phyloP scores from a whole-genome alignment of 2,329 filamentous ascomycete species.

The Ceratocystis ficicola region DNA sequence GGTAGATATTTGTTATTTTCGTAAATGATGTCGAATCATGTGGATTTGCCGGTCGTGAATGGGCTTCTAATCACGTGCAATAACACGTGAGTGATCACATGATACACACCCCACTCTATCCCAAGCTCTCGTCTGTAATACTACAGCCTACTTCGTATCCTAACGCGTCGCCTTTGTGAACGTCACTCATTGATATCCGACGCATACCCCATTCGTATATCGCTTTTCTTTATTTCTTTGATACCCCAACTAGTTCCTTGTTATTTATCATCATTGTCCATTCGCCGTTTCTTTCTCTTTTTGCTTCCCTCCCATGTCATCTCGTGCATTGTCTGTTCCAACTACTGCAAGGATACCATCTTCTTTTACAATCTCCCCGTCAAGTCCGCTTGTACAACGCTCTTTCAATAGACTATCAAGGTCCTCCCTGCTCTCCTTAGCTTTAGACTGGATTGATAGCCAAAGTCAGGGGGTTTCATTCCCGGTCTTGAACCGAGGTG shows the following conservation, averaged over 20 bases:
- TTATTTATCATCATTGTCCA: not conserved
- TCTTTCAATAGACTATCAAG: constrained; percentile 59
- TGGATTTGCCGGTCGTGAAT: too few species aligned
- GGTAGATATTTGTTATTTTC: too few species aligned
- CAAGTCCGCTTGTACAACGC: constrained; percentile 53
- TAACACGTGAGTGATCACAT: not conserved
- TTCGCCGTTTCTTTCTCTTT: not conserved
- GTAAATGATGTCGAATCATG: too few species aligned
- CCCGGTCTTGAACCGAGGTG: constrained; percentile 35
- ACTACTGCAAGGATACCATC: constrained; percentile 62
- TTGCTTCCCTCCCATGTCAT: not conserved
- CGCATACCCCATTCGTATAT: not conserved
- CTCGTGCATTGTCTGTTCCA: constrained; percentile 46
- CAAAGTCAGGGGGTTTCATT: constrained; percentile 46
- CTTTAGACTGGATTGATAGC: constrained; percentile 64
- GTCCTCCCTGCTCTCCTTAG: constrained; percentile 57
- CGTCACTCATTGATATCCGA: constrained; percentile 3
- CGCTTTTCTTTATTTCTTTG: constrained; percentile 1
- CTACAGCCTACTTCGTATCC: not conserved
- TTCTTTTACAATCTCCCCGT: constrained; percentile 53
- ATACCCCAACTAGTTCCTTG: not conserved
- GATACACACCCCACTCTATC: not conserved
- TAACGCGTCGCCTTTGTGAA: not conserved
- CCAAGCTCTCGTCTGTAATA: not conserved
- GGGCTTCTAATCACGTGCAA: not conserved